Evolutionary conservation across 129 eudicot species (phyloP).

Genomic region (sunflower (Helianthus annuus)): HanXRQr2.0-SUNRISE NC_035437.2:121998094-121998593

Average conservation of each 20-base stretch:
- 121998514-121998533: no score
- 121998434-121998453: constrained; percentile 9
- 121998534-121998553: no score
- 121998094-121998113: no score
- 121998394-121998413: no score
- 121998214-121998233: neutral
- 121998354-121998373: neutral
- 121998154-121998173: no score
- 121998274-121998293: constrained; percentile 9
- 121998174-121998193: no score
- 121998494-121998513: neutral
- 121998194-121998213: no score
- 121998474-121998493: no score
- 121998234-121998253: constrained; percentile 14
- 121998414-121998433: neutral
- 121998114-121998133: no score
- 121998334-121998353: constrained; percentile 7
- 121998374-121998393: neutral
- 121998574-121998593: no score
- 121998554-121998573: no score
- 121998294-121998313: constrained; percentile 6
- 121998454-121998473: constrained; percentile 6
- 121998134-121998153: no score
- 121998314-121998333: constrained; percentile 15
- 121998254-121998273: constrained; percentile 20